Evolutionary conservation across 805 yeast genomes (phyloP), one percentile per base, ranked within the genome.

Genomic region (Hemisphaericaspora nanyangensis): DNA sequence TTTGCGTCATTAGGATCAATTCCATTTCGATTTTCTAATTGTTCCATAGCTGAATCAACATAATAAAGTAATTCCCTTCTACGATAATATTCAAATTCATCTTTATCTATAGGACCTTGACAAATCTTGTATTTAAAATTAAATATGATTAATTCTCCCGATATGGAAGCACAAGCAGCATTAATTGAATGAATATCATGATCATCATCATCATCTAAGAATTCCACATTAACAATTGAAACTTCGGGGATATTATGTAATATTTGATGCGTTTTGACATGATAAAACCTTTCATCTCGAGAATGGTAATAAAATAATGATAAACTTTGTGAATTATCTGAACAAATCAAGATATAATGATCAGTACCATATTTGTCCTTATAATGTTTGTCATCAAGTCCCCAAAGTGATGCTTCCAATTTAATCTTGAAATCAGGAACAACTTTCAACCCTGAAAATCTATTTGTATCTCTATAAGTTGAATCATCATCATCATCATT

Each of bases 341-440:
- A 72, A 0, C 72, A 68, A 0, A 63, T 75, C 11, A 81, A 44
- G 30, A 74, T 38, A 38, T 64, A 52, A 27, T 55, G 63, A 32
- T 44, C 20, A 3, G 47, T 50, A 7, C 53, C 56, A 5, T 33
- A 7, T 4, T 31, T 15, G 17, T 46, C 53, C 5, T 30, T 20
- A 19, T 51, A 50, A 2, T 50, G 34, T n/a, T 56, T 46, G 28
- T 73, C 56, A 49, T 79, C 85, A 15, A 78, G 48, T 0, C 86
- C 85, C 89, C 89, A 82, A 2, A 72, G 77, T 1, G 84, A 77
- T 1, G 72, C 57, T 5, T 60, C 60, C 34, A 72, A 47, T 24
- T 56, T 60, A 3, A 73, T 39, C 18, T 48, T 51, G 26, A 58
- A 49, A 16, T 54, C 61, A 2, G 67, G 53, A 5, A 48, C 43